Conservation (phyloP, 73 alveolate species). For the Tetrahymena malaccensis region DNA sequence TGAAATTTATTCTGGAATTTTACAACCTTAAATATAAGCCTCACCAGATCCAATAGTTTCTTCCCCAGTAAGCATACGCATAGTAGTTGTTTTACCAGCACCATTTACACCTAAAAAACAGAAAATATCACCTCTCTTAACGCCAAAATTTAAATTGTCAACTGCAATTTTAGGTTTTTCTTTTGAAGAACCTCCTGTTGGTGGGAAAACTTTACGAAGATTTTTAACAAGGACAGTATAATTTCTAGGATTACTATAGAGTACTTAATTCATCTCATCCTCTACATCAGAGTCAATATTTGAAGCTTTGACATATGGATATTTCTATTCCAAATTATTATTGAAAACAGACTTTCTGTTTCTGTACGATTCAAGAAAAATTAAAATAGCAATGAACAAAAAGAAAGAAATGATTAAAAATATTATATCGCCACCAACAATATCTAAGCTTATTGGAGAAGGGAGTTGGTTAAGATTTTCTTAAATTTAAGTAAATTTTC, state of each 20-base stretch:
- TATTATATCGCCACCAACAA: conserved; percentile 41
- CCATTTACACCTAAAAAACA: conserved; percentile 22
- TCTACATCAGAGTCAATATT: conserved; percentile 46
- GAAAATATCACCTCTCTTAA: conserved; percentile 83
- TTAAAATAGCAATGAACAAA: not conserved
- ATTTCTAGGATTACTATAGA: conserved; percentile 15
- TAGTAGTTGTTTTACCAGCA: conserved; percentile 84
- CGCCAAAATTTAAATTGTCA: conserved; percentile 72
- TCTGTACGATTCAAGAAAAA: conserved; percentile 34
- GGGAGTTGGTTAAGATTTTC: not conserved
- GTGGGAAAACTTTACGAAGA: conserved; percentile 52
- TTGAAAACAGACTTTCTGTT: conserved; percentile 7
- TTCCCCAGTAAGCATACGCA: conserved; percentile 74
- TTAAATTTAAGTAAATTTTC: not conserved
- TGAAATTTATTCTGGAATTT: conserved; percentile 34
- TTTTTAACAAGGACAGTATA: conserved; percentile 41
- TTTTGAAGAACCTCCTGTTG: not conserved
- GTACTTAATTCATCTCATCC: not conserved
- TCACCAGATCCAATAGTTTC: conserved; percentile 49
- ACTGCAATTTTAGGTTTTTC: conserved; percentile 72
- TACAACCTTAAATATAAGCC: conserved; percentile 51
- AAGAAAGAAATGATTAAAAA: conserved; percentile 8
- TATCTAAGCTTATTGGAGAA: conserved; percentile 1
- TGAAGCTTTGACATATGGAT: conserved; percentile 6
- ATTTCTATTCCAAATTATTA: not conserved